Evolutionary conservation across 768 basidiomycete species (phyloP), one percentile per base, ranked within the genome.

Genomic region (Gymnopilus junonius): DNA sequence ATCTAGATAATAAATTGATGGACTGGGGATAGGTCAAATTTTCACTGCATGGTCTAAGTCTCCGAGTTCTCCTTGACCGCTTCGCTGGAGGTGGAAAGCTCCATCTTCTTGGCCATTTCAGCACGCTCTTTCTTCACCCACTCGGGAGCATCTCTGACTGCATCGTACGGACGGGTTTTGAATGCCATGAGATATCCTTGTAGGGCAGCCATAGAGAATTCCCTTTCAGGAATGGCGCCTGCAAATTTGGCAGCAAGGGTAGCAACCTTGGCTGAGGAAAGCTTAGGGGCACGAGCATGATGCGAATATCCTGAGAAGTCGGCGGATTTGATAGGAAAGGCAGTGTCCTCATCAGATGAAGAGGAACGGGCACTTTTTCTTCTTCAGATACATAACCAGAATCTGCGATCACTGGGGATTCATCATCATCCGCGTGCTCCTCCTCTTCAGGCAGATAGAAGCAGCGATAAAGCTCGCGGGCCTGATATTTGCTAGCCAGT

Each of bases 401-500:
- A 59, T 65, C 63, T 69, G 68, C 23, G 4, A 27, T 60, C 59
- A 51, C n/a, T 53, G 61, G 17, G 66, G 65, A 31, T 73, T 51
- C 51, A 46, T 64, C 35, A 15, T 64, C 17, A 15, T 58, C 32
- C 10, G 42, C 1, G 7, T 56, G 65, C 39, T 75, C 70, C 21
- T 71, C 68, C 11, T 75, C 70, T 8, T 74, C 65, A 7, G 87
- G 86, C 15, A 86, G 76, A 70, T 88, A 94, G 77, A 94, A 94
- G 59, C 83, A 80, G 32, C 77, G 82, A 74, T 87, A 94, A 7
- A 94, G 77, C 68, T 88, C 85, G 35, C 74, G 74, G 2, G 87
- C 88, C 66, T 93, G 92, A 75, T 82, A 86, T 61, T 77, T 82
- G 70, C 87, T 91, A 14, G 92, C 89, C n/a, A 87, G 80, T 69